These are phyloP conservation scores for Dunaliella primolecta DNA, from an alignment of 139 green algal genomes.

Conservation along the genomic window DNA sequence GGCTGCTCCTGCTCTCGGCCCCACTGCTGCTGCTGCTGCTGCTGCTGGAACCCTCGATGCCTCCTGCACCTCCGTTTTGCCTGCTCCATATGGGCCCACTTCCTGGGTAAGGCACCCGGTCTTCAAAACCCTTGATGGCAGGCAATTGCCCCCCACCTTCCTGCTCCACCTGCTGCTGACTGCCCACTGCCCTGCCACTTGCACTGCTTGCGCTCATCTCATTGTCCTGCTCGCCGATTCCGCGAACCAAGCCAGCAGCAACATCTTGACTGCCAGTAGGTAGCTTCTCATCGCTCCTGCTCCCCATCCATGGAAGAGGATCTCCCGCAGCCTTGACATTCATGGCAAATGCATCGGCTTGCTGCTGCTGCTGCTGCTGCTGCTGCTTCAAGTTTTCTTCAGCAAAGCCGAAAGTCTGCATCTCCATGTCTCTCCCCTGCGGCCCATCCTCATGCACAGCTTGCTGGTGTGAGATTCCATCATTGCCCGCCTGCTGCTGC, in stretches of 20 bases:
- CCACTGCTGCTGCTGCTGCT: conserved; percentile 5
- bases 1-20: too few species aligned
- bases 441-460: not conserved
- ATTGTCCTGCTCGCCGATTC: not conserved
- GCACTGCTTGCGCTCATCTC: not conserved
- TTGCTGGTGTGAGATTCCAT: too few species aligned
- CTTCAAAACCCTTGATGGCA: not conserved
- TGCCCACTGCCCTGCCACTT: not conserved
- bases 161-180: not conserved
- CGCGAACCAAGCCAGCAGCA: too few species aligned
- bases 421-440: not conserved
- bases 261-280: too few species aligned
- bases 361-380: conserved; percentile 15
- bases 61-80: not conserved
- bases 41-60: too few species aligned
- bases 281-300: too few species aligned
- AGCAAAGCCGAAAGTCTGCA: not conserved
- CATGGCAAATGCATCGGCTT: too few species aligned
- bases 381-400: conserved; percentile 3
- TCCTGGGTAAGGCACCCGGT: not conserved
- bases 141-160: not conserved
- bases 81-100: not conserved
- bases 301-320: too few species aligned
- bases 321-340: too few species aligned
- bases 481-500: not conserved